Evolutionary conservation across 371 early-diverging fungal species (phyloP).

Genomic region (Batkoa obscura): DNA sequence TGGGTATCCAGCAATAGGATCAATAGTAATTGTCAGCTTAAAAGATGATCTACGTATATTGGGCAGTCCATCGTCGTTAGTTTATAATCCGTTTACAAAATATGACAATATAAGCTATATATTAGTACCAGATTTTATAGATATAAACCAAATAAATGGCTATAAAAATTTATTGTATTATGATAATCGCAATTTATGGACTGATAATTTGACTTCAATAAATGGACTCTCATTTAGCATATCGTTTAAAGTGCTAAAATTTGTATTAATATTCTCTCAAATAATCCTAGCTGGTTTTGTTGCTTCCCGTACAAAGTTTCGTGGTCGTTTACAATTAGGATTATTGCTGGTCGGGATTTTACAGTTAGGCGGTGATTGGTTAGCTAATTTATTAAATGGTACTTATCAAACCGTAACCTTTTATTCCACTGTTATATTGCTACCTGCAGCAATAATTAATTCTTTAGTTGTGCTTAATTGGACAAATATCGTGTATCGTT

Average conservation of each 20-base stretch:
- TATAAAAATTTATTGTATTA: not conserved
- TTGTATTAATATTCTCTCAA: not conserved
- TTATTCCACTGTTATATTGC: not conserved
- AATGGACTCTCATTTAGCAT: not conserved
- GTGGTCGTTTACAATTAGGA: not conserved
- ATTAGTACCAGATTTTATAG: too few relatives aligned
- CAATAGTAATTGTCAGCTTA: too few relatives aligned
- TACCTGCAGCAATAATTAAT: not conserved
- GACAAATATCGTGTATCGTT: not conserved
- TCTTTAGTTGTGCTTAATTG: not conserved
- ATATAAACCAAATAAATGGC: too few relatives aligned
- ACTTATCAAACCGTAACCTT: not conserved
- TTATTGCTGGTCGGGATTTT: not conserved
- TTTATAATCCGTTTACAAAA: too few relatives aligned
- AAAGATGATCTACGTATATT: too few relatives aligned
- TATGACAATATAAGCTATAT: too few relatives aligned
- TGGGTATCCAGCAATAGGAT: too few relatives aligned
- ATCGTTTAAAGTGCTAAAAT: not conserved
- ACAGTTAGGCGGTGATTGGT: not conserved
- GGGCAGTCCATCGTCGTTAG: too few relatives aligned
- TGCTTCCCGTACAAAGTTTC: not conserved
- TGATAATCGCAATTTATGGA: not conserved
- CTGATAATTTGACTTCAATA: not conserved
- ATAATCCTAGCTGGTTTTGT: not conserved
- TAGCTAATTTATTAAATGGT: not conserved